A percentile compares a stretch with the other conserved stretches of the same genome.
phyloP scores from a whole-genome alignment of 75 land plant species.

The Pinus tabuliformis region DNA sequence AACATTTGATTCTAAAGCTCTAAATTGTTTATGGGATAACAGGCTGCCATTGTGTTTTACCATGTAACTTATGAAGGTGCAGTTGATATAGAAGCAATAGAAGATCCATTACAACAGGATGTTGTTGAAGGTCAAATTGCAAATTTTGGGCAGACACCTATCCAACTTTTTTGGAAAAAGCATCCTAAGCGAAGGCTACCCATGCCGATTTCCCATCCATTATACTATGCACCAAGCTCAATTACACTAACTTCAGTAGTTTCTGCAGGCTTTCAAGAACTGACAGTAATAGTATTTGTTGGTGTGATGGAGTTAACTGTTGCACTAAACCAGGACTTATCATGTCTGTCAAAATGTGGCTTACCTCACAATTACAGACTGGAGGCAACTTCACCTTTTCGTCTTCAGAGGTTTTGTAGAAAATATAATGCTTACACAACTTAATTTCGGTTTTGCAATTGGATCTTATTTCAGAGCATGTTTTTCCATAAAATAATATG shows the following conservation, averaged over 20 bases:
- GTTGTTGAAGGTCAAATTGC: slow-evolving; percentile 99
- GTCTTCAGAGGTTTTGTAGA: slow-evolving; percentile 74
- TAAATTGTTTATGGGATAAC: slow-evolving; percentile 17
- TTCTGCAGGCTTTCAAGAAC: slow-evolving; percentile 37
- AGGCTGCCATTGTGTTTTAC: slow-evolving; percentile 99
- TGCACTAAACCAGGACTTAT: slow-evolving; percentile 55
- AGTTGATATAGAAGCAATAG: slow-evolving; percentile 85
- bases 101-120: slow-evolving; percentile 75
- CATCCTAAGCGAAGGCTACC: slow-evolving; percentile 97
- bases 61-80: slow-evolving; percentile 99
- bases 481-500: neutral
- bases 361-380: slow-evolving; percentile 82
- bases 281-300: slow-evolving; percentile 56
- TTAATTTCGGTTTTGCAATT: neutral
- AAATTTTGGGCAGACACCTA: slow-evolving; percentile 99
- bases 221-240: slow-evolving; percentile 91
- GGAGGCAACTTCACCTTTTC: slow-evolving; percentile 98
- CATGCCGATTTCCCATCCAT: slow-evolving; percentile 84
- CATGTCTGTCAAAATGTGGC: slow-evolving; percentile 81
- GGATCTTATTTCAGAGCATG: neutral
- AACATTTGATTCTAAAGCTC: neutral
- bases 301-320: slow-evolving; percentile 65
- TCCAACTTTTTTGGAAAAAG: slow-evolving; percentile 88
- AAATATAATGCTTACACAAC: neutral
- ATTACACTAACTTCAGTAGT: slow-evolving; percentile 78